Conservation (phyloP, 2,329 filamentous ascomycete species). For the Xylariaceae sp. region DNA sequence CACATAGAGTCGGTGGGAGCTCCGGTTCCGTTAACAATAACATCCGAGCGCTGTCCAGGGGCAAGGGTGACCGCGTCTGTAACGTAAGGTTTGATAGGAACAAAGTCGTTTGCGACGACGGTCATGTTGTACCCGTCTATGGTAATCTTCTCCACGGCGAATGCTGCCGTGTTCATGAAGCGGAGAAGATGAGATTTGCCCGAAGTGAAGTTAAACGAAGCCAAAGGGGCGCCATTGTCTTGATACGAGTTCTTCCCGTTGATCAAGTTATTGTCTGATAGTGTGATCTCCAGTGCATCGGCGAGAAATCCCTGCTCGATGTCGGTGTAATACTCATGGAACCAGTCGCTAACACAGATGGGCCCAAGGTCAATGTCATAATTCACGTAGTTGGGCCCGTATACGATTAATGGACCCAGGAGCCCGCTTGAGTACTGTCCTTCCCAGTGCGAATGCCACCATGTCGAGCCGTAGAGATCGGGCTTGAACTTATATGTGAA, state of each 20-base stretch:
- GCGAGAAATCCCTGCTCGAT: slow-evolving; percentile 14
- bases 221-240: slow-evolving; percentile 27
- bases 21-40: slow-evolving; percentile 6
- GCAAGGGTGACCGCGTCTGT: slow-evolving; percentile 27
- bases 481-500: slow-evolving; percentile 19
- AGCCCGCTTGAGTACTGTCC: slow-evolving; percentile 41
- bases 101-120: slow-evolving; percentile 46
- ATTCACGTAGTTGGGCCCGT: slow-evolving; percentile 15
- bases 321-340: slow-evolving; percentile 5
- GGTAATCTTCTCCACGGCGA: slow-evolving; percentile 22
- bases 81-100: slow-evolving; percentile 44
- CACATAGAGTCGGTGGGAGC: slow-evolving; percentile 13
- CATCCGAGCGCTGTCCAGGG: slow-evolving; percentile 14
- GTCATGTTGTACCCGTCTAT: slow-evolving; percentile 46
- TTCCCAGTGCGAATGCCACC: slow-evolving; percentile 35
- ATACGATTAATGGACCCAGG: slow-evolving; percentile 36
- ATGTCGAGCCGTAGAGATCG: slow-evolving; percentile 24
- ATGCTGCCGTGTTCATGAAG: slow-evolving; percentile 40
- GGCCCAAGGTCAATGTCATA: slow-evolving; percentile 20
- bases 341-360: slow-evolving; percentile 11
- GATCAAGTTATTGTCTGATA: slow-evolving; percentile 32
- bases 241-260: slow-evolving; percentile 32
- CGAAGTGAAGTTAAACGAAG: slow-evolving; percentile 26
- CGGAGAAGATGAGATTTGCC: slow-evolving; percentile 40
- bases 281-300: slow-evolving; percentile 13